phyloP scores from a whole-genome alignment of 805 yeast genomes.

The Soucietia sequanensis region DNA sequence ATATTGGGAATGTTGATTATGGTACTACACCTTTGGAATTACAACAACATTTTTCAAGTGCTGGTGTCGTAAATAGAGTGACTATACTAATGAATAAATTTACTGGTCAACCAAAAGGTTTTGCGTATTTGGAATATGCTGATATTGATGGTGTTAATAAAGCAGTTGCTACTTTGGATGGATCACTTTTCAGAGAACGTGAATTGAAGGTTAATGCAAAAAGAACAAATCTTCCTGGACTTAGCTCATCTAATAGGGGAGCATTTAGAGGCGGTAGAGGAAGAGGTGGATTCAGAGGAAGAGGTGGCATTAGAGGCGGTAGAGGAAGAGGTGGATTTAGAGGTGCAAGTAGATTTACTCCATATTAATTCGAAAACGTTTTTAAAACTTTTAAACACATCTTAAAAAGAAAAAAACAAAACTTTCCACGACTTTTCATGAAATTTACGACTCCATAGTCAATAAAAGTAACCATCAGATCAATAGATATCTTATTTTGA shows the following conservation, averaged over 20 bases:
- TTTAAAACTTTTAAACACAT: too few species aligned
- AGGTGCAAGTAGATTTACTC: conserved; percentile 24
- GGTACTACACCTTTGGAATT: conserved; percentile 76
- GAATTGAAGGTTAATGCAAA: conserved; percentile 72
- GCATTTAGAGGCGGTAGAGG: conserved; percentile 23
- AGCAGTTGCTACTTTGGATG: conserved; percentile 64
- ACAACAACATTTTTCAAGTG: conserved; percentile 63
- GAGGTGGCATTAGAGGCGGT: conserved; percentile 16
- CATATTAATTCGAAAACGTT: too few species aligned
- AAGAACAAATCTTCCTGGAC: conserved; percentile 80
- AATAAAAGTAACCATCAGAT: too few species aligned
- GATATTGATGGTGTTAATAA: conserved; percentile 60
- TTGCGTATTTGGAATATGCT: conserved; percentile 83
- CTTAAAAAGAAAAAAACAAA: background rate
- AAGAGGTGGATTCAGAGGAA: conserved; percentile 37
- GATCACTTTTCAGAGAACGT: conserved; percentile 64
- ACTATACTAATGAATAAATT: conserved; percentile 70
- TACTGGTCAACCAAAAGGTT: conserved; percentile 85
- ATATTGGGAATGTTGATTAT: conserved; percentile 84
- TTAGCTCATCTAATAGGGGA: conserved; percentile 27
- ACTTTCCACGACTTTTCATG: background rate
- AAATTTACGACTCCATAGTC: too few species aligned
- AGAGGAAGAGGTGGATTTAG: conserved; percentile 17
- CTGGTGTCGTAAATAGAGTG: conserved; percentile 76
- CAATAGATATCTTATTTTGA: too few species aligned